Conservation (phyloP, 495 filamentous ascomycete genomes). For the Talaromyces stipitatus region DNA sequence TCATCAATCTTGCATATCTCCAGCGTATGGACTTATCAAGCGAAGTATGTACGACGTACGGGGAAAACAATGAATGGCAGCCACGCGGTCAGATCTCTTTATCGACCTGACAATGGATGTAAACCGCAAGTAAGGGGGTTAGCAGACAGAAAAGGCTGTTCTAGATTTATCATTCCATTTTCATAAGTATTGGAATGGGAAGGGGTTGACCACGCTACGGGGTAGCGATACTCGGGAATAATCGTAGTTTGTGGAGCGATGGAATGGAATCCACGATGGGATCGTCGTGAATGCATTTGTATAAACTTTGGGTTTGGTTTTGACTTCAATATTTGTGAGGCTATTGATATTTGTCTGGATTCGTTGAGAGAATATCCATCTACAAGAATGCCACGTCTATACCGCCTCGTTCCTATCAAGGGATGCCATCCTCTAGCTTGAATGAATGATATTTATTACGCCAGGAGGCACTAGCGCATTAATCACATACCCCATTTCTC, state of each 20-base stretch:
- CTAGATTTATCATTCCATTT: not conserved
- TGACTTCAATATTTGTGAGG: not conserved
- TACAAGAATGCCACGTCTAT: not conserved
- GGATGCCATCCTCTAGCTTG: too few species aligned
- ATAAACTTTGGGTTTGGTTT: not conserved
- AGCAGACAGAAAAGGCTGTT: not conserved
- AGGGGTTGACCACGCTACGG: not conserved
- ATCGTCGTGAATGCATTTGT: not conserved
- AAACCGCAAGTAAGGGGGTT: not conserved
- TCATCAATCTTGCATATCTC: not conserved
- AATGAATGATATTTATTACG: too few species aligned
- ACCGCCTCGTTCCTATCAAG: not conserved
- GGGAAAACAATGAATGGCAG: constrained; percentile 2
- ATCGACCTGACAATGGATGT: not conserved
- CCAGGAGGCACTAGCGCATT: too few species aligned
- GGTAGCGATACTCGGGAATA: not conserved
- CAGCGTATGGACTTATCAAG: not conserved
- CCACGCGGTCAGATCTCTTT: constrained; percentile 4
- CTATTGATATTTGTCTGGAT: too few species aligned
- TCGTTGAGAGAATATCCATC: not conserved
- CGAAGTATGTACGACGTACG: not conserved
- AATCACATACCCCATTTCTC: too few species aligned
- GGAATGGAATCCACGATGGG: not conserved
- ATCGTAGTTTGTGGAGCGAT: not conserved
- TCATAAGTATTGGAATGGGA: not conserved